Evolutionary conservation across 2,329 filamentous ascomycete genomes (phyloP).

Genomic region (Phialemoniopsis sp.): DNA sequence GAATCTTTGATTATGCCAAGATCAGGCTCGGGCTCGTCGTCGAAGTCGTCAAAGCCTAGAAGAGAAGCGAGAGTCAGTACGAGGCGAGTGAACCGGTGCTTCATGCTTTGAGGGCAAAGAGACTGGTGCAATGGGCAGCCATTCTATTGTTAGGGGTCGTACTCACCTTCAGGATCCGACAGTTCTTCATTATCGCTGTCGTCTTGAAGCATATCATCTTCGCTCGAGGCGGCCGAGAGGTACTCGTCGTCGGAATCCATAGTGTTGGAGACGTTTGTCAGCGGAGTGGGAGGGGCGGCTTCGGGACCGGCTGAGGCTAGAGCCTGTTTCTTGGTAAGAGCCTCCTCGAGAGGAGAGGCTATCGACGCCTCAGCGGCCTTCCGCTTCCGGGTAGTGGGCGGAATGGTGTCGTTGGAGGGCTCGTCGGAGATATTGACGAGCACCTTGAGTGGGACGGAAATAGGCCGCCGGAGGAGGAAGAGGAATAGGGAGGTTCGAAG

Average conservation of each 20-base stretch:
- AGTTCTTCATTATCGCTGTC: constrained; percentile 70
- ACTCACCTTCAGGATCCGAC: constrained; percentile 46
- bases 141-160: no score
- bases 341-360: constrained; percentile 37
- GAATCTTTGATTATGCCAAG: constrained; percentile 57
- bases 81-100: no score
- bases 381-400: constrained; percentile 55
- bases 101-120: no score
- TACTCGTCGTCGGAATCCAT: constrained; percentile 98
- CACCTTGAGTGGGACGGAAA: constrained; percentile 1
- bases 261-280: constrained; percentile 48
- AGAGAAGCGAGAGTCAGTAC: constrained; percentile 6
- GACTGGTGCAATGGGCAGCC: no score
- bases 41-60: constrained; percentile 46
- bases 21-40: constrained; percentile 49
- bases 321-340: constrained; percentile 47
- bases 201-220: constrained; percentile 69
- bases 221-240: constrained; percentile 78
- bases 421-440: constrained; percentile 16
- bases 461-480: no score
- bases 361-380: constrained; percentile 64
- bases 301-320: constrained; percentile 44
- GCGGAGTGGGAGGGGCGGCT: constrained; percentile 53
- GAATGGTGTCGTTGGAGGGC: constrained; percentile 35
- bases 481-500: no score